A percentile compares a stretch with the other conserved stretches of the same genome.
Evolutionary conservation across 371 early-diverging fungal genomes (phyloP).

Genomic region (Mortierella sp.): DNA sequence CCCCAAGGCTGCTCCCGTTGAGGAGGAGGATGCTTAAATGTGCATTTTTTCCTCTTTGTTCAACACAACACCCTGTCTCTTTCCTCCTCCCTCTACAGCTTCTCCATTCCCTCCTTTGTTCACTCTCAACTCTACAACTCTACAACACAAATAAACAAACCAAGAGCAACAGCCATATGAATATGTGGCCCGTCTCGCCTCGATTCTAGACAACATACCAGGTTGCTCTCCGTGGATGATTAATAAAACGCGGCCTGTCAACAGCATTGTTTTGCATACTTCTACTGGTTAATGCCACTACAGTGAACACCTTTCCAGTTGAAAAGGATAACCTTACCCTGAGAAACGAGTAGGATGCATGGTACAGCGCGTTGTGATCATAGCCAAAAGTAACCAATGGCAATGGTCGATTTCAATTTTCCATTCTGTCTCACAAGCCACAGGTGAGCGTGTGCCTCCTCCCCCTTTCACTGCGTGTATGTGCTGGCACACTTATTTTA

Average conservation of each 20-base stretch:
- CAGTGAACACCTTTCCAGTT: neutral
- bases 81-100: neutral
- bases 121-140: slow-evolving; percentile 7
- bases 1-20: slow-evolving; percentile 29
- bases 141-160: slow-evolving; percentile 3
- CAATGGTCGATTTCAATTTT: neutral
- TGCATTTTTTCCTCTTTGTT: neutral
- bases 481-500: slow-evolving; percentile 7
- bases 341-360: too few species aligned
- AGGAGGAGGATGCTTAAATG: slow-evolving; percentile 55
- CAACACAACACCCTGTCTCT: neutral
- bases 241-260: neutral
- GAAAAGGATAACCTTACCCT: too few species aligned
- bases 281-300: neutral
- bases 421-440: neutral
- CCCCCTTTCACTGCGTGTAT: neutral
- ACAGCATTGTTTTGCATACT: neutral
- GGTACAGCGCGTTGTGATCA: neutral
- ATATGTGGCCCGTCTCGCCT: slow-evolving; percentile 5
- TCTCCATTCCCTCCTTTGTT: slow-evolving; percentile 8
- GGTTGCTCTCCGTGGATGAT: neutral
- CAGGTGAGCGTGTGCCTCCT: neutral
- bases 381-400: neutral
- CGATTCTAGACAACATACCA: neutral
- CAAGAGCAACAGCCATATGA: neutral